Conservation (phyloP, 257 asterid species). For the Lantana camara region DNA sequence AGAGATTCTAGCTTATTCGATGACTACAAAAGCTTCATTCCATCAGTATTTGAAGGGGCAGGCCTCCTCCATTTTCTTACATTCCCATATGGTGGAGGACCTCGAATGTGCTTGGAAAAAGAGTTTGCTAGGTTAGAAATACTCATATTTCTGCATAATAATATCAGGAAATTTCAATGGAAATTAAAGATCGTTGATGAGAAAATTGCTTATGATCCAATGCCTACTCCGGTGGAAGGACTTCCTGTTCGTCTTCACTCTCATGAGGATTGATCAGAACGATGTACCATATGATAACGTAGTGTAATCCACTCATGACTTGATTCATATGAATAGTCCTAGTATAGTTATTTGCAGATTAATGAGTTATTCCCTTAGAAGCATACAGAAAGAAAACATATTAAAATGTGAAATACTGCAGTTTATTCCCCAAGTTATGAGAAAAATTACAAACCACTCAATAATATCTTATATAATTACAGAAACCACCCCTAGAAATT, state of each 20-base stretch:
- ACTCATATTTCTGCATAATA: constrained; percentile 52
- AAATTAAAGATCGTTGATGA: constrained; percentile 40
- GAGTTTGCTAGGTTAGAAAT: constrained; percentile 66
- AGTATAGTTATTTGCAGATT: no score
- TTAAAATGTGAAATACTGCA: no score
- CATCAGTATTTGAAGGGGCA: constrained; percentile 65
- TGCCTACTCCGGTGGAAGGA: constrained; percentile 55
- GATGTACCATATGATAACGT: background rate
- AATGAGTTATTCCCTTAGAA: no score
- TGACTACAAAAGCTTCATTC: constrained; percentile 42
- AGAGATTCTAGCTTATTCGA: constrained; percentile 39
- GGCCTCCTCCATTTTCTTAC: constrained; percentile 64
- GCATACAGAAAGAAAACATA: no score
- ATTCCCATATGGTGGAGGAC: constrained; percentile 82
- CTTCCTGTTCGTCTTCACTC: constrained; percentile 50
- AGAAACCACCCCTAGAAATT: no score
- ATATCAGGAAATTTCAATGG: constrained; percentile 48
- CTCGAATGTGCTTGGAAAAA: constrained; percentile 72
- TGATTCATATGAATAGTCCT: background rate
- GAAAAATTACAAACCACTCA: no score
- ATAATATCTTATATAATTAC: no score
- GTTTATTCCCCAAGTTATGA: no score
- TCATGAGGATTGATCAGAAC: background rate
- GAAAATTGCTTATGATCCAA: constrained; percentile 56
- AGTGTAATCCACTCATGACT: background rate